Evolutionary conservation across 2,329 filamentous ascomycete genomes (phyloP).

Genomic region (Microthyrium microscopicum): DNA sequence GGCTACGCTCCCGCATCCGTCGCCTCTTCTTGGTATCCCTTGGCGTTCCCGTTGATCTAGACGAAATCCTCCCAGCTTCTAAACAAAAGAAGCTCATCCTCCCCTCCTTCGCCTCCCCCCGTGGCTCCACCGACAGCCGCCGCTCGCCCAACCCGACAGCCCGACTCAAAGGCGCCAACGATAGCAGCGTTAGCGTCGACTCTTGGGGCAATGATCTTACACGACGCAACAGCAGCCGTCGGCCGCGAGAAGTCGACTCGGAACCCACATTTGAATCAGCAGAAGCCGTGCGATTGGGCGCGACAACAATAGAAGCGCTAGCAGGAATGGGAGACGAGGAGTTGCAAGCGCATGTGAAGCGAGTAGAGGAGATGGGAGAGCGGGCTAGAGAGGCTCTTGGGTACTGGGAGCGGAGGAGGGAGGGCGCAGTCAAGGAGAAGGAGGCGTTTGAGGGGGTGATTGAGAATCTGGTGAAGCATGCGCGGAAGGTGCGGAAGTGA

Average conservation of each 20-base stretch:
- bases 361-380: slow-evolving; percentile 40
- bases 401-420: slow-evolving; percentile 74
- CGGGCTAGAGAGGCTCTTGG: slow-evolving; percentile 58
- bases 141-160: slow-evolving; percentile 22
- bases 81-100: slow-evolving; percentile 97
- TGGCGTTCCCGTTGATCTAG: slow-evolving; percentile 87
- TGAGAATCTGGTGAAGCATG: slow-evolving; percentile 88
- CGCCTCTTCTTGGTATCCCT: slow-evolving; percentile 90
- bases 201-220: too few relatives aligned
- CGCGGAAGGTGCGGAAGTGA: slow-evolving; percentile 70
- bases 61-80: slow-evolving; percentile 90
- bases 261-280: slow-evolving; percentile 66
- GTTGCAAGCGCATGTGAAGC: slow-evolving; percentile 48
- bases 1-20: slow-evolving; percentile 90
- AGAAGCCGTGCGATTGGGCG: slow-evolving; percentile 60
- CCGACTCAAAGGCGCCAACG: slow-evolving; percentile 21
- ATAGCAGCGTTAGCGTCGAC: slow-evolving; percentile 21
- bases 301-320: slow-evolving; percentile 70
- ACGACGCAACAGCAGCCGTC: slow-evolving; percentile 11
- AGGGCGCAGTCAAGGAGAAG: slow-evolving; percentile 76
- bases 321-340: slow-evolving; percentile 64
- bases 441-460: slow-evolving; percentile 94
- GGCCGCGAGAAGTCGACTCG: slow-evolving; percentile 39
- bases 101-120: slow-evolving; percentile 40
- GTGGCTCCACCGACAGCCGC: slow-evolving; percentile 16